phyloP scores from a whole-genome alignment of 495 filamentous ascomycete species.

The Astrothelium subdiscretum region DNA sequence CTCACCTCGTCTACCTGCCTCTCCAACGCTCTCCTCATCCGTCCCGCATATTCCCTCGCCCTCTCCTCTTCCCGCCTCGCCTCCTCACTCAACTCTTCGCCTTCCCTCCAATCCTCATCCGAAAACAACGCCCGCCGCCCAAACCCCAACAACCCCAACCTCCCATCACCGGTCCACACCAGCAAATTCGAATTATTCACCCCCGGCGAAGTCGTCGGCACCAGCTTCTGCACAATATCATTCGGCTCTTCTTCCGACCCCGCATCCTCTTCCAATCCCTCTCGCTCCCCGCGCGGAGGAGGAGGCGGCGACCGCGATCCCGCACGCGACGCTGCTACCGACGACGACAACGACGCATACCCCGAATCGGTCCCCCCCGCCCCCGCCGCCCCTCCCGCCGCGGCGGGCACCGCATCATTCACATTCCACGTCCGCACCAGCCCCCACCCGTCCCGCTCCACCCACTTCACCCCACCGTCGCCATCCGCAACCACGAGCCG shows the following conservation, averaged over 20 bases:
- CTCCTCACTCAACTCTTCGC: conserved; percentile 24
- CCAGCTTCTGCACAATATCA: conserved; percentile 33
- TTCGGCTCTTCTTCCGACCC: conserved; percentile 14
- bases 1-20: conserved; percentile 73
- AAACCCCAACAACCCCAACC: conserved; percentile 28
- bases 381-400: background rate
- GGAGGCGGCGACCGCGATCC: too few species aligned
- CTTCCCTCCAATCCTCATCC: conserved; percentile 11
- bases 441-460: conserved; percentile 77
- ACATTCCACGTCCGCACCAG: conserved; percentile 66
- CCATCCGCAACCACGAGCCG: conserved; percentile 76
- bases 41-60: conserved; percentile 49
- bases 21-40: conserved; percentile 65
- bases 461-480: conserved; percentile 79
- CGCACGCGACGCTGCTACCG: too few species aligned
- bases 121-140: conserved; percentile 9
- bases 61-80: conserved; percentile 30
- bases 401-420: conserved; percentile 38
- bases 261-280: conserved; percentile 5
- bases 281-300: background rate
- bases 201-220: conserved; percentile 19
- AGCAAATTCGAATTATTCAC: conserved; percentile 23
- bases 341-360: too few species aligned
- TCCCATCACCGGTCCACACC: conserved; percentile 32
- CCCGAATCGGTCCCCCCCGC: background rate